These are phyloP conservation scores for Sicyos edulis DNA, from an alignment of 306 rosid genomes.

Conservation along the genomic window DNA sequence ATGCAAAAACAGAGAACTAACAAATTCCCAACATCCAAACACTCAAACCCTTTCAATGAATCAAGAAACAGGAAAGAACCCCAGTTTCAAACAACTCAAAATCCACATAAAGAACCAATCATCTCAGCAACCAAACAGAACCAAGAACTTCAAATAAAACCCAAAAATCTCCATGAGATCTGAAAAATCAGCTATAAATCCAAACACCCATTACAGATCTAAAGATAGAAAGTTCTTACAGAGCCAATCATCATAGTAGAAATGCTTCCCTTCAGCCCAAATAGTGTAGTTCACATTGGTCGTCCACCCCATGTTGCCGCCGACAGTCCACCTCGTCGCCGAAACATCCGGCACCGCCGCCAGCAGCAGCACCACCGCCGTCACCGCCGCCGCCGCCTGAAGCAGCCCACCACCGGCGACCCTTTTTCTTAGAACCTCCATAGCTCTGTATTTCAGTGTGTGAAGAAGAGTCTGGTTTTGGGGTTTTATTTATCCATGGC, in stretches of 20 bases:
- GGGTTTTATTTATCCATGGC: not conserved
- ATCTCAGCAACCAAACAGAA: conserved; percentile 8
- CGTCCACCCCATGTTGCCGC: conserved; percentile 63
- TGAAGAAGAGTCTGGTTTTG: conserved; percentile 29
- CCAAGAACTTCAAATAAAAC: not conserved
- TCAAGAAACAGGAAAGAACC: not conserved
- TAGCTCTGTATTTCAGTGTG: conserved; percentile 18
- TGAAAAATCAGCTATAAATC: not conserved
- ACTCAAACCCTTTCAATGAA: not conserved
- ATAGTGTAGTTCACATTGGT: conserved; percentile 62
- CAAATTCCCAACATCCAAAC: not conserved
- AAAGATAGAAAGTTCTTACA: conserved; percentile 38
- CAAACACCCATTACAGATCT: not conserved
- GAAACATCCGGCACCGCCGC: conserved; percentile 51
- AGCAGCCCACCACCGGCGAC: conserved; percentile 22
- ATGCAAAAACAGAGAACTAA: not conserved
- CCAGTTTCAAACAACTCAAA: not conserved
- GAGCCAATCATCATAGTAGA: conserved; percentile 92
- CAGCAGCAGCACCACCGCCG: conserved; percentile 13
- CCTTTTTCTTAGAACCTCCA: conserved; percentile 41
- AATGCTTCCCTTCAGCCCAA: conserved; percentile 66
- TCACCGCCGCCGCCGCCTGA: not conserved
- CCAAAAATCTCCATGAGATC: not conserved
- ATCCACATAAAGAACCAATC: not conserved
- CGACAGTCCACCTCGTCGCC: conserved; percentile 53